Evolutionary conservation across 2,329 filamentous ascomycete species (phyloP).

Genomic region (Sporothrix brunneoviolacea): DNA sequence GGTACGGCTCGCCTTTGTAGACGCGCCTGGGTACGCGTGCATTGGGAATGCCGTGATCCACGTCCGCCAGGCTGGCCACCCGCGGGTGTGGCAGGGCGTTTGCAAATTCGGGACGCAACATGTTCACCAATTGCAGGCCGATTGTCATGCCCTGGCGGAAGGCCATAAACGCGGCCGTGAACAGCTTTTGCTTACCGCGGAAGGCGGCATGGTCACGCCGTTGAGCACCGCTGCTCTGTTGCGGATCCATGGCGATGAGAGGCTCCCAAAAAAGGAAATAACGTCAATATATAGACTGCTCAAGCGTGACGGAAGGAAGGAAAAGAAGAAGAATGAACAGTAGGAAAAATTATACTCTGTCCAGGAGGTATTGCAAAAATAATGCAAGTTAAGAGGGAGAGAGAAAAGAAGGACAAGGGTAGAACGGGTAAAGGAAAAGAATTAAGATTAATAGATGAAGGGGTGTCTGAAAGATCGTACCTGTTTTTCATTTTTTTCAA

Average conservation of each 20-base stretch:
- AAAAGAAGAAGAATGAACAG: background rate
- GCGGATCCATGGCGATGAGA: background rate
- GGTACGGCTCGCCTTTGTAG: background rate
- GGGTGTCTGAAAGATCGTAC: too few species aligned
- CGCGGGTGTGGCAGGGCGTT: background rate
- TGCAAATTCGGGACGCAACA: background rate
- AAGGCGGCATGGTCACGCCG: background rate
- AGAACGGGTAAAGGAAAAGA: too few species aligned
- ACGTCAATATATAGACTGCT: too few species aligned
- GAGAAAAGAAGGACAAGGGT: too few species aligned
- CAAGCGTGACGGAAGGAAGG: background rate
- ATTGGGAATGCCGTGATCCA: too few species aligned
- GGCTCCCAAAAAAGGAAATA: too few species aligned
- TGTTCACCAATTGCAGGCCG: background rate
- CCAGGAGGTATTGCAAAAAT: too few species aligned
- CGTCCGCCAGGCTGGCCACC: background rate
- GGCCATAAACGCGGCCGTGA: background rate
- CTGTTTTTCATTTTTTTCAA: too few species aligned
- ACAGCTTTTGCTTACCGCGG: background rate
- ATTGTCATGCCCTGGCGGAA: too few species aligned
- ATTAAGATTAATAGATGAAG: too few species aligned
- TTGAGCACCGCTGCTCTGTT: background rate
- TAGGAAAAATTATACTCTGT: background rate
- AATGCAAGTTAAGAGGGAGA: too few species aligned
- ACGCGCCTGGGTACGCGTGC: too few species aligned